Evolutionary conservation across 768 basidiomycete species (phyloP).

Genomic region (Xerocomellus dryophilus): DNA sequence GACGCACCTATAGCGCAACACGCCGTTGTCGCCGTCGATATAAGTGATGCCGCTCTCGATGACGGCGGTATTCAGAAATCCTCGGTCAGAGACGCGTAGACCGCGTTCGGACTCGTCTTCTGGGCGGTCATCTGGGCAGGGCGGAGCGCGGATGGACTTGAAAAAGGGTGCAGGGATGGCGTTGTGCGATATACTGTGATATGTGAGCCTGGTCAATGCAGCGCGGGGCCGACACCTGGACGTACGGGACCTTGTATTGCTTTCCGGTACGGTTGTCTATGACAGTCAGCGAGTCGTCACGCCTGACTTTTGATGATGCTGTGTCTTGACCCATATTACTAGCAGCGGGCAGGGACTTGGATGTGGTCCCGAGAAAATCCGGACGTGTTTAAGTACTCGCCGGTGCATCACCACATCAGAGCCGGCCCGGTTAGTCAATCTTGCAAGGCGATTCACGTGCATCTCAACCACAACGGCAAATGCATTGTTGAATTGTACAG

Average conservation of each 20-base stretch:
- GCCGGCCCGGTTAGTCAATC: background rate
- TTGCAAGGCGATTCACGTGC: constrained; percentile 5
- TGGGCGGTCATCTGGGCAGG: constrained; percentile 56
- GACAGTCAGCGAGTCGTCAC: constrained; percentile 52
- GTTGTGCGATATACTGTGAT: constrained; percentile 71
- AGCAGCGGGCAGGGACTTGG: background rate
- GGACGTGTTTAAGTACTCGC: background rate
- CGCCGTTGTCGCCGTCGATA: constrained; percentile 87
- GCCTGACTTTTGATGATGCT: constrained; percentile 11
- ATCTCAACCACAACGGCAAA: background rate
- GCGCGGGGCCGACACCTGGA: constrained; percentile 6
- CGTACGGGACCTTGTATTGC: constrained; percentile 70
- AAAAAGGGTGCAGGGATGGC: constrained; percentile 77
- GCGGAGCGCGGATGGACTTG: constrained; percentile 66
- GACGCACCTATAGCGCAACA: constrained; percentile 70
- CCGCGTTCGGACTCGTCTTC: constrained; percentile 86
- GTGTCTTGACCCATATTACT: constrained; percentile 29
- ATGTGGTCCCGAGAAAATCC: background rate
- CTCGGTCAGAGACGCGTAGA: constrained; percentile 73
- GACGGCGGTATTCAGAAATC: constrained; percentile 82
- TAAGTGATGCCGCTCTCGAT: constrained; percentile 80
- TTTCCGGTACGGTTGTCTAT: constrained; percentile 84
- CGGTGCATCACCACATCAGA: background rate
- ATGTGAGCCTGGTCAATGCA: background rate
- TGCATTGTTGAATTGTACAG: constrained; percentile 8